Evolutionary conservation across 2,329 filamentous ascomycete genomes (phyloP).

Genomic region (Zymoseptoria passerinii): DNA sequence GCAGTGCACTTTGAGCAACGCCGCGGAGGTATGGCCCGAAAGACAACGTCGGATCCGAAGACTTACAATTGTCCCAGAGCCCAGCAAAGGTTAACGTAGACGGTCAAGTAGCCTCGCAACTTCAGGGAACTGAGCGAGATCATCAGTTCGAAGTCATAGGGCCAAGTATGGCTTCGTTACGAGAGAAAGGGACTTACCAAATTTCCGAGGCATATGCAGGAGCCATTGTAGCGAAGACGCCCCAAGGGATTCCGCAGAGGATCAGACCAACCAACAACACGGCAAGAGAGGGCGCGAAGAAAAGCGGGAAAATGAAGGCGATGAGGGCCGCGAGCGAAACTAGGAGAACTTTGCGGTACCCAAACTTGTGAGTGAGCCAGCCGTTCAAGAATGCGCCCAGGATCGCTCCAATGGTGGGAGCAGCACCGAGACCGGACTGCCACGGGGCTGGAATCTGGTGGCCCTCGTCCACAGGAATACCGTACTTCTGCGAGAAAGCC

Average conservation of each 20-base stretch:
- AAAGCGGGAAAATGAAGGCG: conserved; percentile 44
- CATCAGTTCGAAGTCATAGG: not conserved
- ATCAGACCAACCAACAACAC: conserved; percentile 28
- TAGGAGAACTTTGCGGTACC: conserved; percentile 47
- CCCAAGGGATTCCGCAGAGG: conserved; percentile 37
- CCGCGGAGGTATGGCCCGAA: too few species aligned
- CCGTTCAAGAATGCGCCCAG: conserved; percentile 61
- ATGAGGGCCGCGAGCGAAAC: conserved; percentile 46
- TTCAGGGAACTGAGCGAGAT: conserved; percentile 33
- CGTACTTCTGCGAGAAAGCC: conserved; percentile 32
- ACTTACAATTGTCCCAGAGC: conserved; percentile 32
- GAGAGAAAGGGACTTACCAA: not conserved
- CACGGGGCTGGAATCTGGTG: conserved; percentile 47
- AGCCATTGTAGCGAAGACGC: conserved; percentile 9
- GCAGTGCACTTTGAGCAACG: too few species aligned
- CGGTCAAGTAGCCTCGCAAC: conserved; percentile 50
- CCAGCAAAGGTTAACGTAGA: conserved; percentile 42
- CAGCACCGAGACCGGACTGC: conserved; percentile 51
- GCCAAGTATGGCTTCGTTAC: not conserved
- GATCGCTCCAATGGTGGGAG: conserved; percentile 46
- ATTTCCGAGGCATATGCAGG: conserved; percentile 12
- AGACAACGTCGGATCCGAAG: too few species aligned
- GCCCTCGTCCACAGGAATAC: conserved; percentile 30
- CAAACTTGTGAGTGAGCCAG: conserved; percentile 49
- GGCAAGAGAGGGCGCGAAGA: conserved; percentile 32